Conservation (phyloP, 2,329 filamentous ascomycete species). For the Myriosclerotinia curreyana region DNA sequence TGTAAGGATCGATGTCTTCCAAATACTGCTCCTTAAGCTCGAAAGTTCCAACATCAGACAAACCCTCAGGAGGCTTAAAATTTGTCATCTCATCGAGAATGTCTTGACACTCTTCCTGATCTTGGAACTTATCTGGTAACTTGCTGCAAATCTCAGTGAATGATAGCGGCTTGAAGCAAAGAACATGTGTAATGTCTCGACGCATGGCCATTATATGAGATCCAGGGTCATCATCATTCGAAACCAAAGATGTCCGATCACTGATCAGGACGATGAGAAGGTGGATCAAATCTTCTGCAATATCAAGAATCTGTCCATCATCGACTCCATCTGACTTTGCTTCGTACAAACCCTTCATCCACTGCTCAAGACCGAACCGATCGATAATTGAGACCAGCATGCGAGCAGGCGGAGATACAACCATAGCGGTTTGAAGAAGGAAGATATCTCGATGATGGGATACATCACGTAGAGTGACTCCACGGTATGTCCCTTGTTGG, state of each 20-base stretch:
- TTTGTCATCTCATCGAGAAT: conserved; percentile 84
- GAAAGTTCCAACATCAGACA: conserved; percentile 91
- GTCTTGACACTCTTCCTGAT: conserved; percentile 81
- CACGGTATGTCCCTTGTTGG: conserved; percentile 90
- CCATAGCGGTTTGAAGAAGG: conserved; percentile 84
- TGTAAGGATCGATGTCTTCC: conserved; percentile 90
- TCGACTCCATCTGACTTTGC: conserved; percentile 73
- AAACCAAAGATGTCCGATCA: conserved; percentile 77
- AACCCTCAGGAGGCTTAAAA: conserved; percentile 85
- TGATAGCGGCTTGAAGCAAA: conserved; percentile 94
- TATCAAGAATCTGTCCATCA: conserved; percentile 82
- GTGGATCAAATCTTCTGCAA: conserved; percentile 94
- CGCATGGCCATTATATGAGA: conserved; percentile 70
- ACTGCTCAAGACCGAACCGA: conserved; percentile 81
- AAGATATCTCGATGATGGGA: conserved; percentile 95
- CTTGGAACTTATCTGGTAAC: conserved; percentile 83
- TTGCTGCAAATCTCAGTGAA: conserved; percentile 88
- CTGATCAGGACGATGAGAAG: conserved; percentile 87
- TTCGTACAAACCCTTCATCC: conserved; percentile 81
- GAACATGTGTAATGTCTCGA: conserved; percentile 85
- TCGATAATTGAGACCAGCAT: conserved; percentile 89
- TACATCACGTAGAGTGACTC: conserved; percentile 84
- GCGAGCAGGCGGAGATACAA: conserved; percentile 76
- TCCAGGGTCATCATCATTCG: conserved; percentile 61
- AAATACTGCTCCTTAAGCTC: conserved; percentile 84